Percentiles rank a stretch among this genome's conserved stretches.
These are phyloP conservation scores for Ajuga reptans DNA, from an alignment of 305 asterid species.

Conservation along the genomic window DNA sequence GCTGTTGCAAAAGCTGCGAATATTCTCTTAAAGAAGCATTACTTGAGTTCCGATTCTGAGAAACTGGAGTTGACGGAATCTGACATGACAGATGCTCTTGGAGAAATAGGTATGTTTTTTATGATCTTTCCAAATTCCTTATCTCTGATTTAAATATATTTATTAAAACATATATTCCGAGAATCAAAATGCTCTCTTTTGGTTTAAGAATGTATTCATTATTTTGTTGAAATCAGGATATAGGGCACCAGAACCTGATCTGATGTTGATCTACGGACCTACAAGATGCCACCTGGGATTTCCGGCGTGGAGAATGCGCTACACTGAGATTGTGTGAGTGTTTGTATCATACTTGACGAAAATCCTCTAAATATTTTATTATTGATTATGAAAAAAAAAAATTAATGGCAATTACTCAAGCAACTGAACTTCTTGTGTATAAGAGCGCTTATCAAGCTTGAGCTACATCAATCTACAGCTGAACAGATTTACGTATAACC, in stretches of 20 bases:
- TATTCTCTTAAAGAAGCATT: slow-evolving; percentile 50
- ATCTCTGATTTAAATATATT: not conserved
- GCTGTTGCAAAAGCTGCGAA: slow-evolving; percentile 84
- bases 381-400: too few species aligned
- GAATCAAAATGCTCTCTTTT: not conserved
- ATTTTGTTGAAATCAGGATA: slow-evolving; percentile 47
- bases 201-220: not conserved
- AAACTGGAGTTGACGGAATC: slow-evolving; percentile 55
- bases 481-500: too few species aligned
- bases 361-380: not conserved
- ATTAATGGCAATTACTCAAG: not conserved
- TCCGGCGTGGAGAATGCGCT: slow-evolving; percentile 96
- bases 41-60: slow-evolving; percentile 32
- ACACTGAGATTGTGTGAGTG: slow-evolving; percentile 90
- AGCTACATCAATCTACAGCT: too few species aligned
- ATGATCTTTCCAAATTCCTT: not conserved
- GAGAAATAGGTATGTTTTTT: slow-evolving; percentile 52
- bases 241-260: slow-evolving; percentile 63
- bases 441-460: too few species aligned
- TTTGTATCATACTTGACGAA: slow-evolving; percentile 3
- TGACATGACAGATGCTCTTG: slow-evolving; percentile 61
- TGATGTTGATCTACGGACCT: slow-evolving; percentile 80
- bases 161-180: not conserved
- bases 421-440: not conserved
- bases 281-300: slow-evolving; percentile 91